Evolutionary conservation across 2,329 filamentous ascomycete genomes (phyloP).

Genomic region (Verticillium dahliae): DNA sequence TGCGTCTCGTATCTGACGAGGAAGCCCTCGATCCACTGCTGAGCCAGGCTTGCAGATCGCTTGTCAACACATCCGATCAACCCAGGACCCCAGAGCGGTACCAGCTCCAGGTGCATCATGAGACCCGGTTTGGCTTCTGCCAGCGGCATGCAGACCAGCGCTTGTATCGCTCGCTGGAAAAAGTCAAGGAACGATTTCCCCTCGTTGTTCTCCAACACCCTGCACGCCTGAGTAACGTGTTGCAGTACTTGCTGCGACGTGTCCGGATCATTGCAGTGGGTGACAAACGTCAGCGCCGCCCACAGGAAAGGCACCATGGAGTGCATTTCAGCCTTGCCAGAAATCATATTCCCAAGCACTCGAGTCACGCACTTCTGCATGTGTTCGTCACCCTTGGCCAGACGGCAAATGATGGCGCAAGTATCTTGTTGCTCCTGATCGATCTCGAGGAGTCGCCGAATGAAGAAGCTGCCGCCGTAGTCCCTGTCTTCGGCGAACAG

Average conservation of each 20-base stretch:
- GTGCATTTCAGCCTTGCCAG: conserved; percentile 38
- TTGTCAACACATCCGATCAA: conserved; percentile 35
- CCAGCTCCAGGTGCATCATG: background rate
- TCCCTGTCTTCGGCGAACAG: conserved; percentile 34
- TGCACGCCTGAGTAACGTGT: conserved; percentile 37
- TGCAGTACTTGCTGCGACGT: conserved; percentile 31
- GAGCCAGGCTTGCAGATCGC: background rate
- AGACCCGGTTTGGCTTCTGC: background rate
- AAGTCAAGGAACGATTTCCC: conserved; percentile 43
- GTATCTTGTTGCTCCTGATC: conserved; percentile 49
- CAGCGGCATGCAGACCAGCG: conserved; percentile 14
- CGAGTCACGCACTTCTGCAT: conserved; percentile 46
- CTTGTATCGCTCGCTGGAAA: conserved; percentile 20
- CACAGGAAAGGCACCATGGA: conserved; percentile 50
- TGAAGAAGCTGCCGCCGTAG: conserved; percentile 43
- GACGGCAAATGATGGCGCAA: conserved; percentile 47
- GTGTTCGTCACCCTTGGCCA: conserved; percentile 45
- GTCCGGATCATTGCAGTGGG: conserved; percentile 25
- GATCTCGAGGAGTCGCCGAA: conserved; percentile 60
- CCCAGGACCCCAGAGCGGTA: conserved; percentile 41
- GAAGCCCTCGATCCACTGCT: background rate
- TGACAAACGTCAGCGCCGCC: conserved; percentile 49
- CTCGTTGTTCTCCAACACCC: conserved; percentile 37
- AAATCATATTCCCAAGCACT: conserved; percentile 48
- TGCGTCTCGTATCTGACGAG: conserved; percentile 7